A percentile compares a stretch with the other conserved stretches of the same genome.
Conservation (phyloP, 305 asterid genomes). For the Fraxinus dipetala region DNA sequence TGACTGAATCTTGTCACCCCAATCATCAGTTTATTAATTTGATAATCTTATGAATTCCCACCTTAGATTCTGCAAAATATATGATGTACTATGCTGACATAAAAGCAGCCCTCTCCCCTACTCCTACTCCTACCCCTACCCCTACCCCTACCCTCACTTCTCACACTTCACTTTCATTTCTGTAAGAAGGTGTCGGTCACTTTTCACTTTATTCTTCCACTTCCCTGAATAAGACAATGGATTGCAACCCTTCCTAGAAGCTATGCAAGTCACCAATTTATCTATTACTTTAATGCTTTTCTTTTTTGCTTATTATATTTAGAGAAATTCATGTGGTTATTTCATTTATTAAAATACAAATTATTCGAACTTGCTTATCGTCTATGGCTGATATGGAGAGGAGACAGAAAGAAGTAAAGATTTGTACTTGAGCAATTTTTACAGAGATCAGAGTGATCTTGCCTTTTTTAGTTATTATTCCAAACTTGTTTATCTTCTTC, state of each 20-base stretch:
- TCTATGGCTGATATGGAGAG: background rate
- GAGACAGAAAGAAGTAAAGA: slow-evolving; percentile 24
- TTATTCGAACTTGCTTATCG: background rate
- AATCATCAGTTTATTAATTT: slow-evolving; percentile 34
- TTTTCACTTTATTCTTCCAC: slow-evolving; percentile 83
- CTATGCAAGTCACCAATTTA: background rate
- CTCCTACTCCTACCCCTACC: background rate
- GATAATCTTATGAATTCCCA: slow-evolving; percentile 26
- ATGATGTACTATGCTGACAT: slow-evolving; percentile 26
- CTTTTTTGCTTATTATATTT: background rate
- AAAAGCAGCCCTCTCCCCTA: slow-evolving; percentile 40
- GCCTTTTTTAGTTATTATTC: slow-evolving; percentile 17
- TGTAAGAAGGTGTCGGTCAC: slow-evolving; percentile 66
- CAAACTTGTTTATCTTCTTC: slow-evolving; percentile 31
- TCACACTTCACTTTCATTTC: slow-evolving; percentile 52
- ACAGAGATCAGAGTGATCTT: slow-evolving; percentile 31
- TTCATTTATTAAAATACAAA: background rate
- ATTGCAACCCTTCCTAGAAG: slow-evolving; percentile 19
- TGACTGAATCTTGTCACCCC: slow-evolving; percentile 38
- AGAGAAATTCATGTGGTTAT: background rate
- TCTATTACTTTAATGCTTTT: background rate
- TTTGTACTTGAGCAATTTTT: slow-evolving; percentile 37
- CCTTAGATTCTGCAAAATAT: slow-evolving; percentile 41
- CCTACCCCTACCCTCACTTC: background rate
- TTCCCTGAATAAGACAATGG: slow-evolving; percentile 44